Base-by-base conservation (phyloP, 169 alveolate genomes). In the Perkinsus marinus region DNA sequence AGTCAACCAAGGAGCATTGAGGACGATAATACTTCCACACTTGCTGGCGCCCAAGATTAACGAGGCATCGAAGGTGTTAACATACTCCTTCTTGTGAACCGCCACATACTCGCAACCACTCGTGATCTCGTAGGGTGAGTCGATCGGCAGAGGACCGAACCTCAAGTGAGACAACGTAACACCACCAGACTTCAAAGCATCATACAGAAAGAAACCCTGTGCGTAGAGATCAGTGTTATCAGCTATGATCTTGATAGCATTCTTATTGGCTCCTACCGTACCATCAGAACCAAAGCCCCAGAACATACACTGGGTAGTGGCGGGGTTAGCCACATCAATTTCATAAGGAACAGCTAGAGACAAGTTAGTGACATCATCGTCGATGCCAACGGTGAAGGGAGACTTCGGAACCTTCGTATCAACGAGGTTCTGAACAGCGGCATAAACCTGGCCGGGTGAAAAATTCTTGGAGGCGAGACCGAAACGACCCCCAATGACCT, bases 271-370 rank as follows among this genome's bases (percentile, higher is more conserved):
- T 79, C 95, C 94, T 37, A 94, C 96, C 7, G 96, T 94, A 5
- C 96, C 96, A 47, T 94, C 96, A 46, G 94, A 90, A 39, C 95
- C 96, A 79, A 94, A 57, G 39, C 96, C 96, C 93, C 94, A 94
- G 93, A 94, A 94, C 92, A 94, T 69, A 90, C 96, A 94, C 93
- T 94, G 94, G 6, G 92, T 90, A 26, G 96, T 93, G 92, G 93
- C 96, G 38, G 46, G 69, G 26, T 93, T 26, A 90, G 93, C 92
- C 26, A 93, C 91, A 69, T 90, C 93, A 7, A 93, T 68, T 39
- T 90, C 91, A 9, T 93, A 93, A 16, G 91, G 93, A 46, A 94
- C 93, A 7, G 69, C 79, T 36, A 94, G 90, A 13, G 95, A 93
- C 89, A 91, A 79, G 43, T 92, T 69, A 22, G 96, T 93, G 36